phyloP scores from a whole-genome alignment of 1,284 basidiomycete species.

The Porogramme epimiltina region DNA sequence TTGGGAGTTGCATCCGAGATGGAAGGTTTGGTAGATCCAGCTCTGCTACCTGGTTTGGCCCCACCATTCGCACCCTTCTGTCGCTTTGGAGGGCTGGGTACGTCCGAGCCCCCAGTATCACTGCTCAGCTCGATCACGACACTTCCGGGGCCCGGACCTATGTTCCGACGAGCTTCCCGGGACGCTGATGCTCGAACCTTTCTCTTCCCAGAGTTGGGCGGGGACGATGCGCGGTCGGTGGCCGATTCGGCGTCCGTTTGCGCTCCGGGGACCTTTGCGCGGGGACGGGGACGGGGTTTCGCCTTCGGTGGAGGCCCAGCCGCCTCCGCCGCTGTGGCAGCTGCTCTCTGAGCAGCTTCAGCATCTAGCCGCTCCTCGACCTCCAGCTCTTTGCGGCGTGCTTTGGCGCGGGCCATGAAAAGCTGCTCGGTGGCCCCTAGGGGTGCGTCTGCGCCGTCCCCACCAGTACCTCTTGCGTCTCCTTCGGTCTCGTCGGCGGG shows the following conservation, averaged over 20 bases:
- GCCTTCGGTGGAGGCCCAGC: constrained; percentile 3
- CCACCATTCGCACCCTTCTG: constrained; percentile 1
- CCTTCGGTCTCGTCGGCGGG: constrained; percentile 42
- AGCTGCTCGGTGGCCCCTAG: constrained; percentile 44
- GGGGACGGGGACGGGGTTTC: constrained; percentile 11
- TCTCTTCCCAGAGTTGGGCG: constrained; percentile 1
- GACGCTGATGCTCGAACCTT: neutral
- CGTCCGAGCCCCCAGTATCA: constrained; percentile 13
- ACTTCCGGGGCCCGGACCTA: constrained; percentile 1
- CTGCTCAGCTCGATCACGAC: constrained; percentile 14
- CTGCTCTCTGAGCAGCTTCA: constrained; percentile 9
- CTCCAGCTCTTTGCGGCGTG: constrained; percentile 60
- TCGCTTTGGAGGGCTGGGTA: constrained; percentile 2
- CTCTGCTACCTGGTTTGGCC: constrained; percentile 5
- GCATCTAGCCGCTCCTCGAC: constrained; percentile 47
- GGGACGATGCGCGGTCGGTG: neutral
- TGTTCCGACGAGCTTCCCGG: constrained; percentile 2
- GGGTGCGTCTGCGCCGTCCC: constrained; percentile 9
- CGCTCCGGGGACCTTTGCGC: constrained; percentile 3
- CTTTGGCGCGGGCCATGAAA: constrained; percentile 65
- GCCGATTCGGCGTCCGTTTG: constrained; percentile 9
- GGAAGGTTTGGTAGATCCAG: neutral
- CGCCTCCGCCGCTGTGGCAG: neutral
- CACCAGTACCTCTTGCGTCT: constrained; percentile 15
- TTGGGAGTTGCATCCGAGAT: constrained; percentile 4